Evolutionary conservation across 2,329 filamentous ascomycete species (phyloP).

Genomic region (Teratosphaeria pseudoeucalypti): DNA sequence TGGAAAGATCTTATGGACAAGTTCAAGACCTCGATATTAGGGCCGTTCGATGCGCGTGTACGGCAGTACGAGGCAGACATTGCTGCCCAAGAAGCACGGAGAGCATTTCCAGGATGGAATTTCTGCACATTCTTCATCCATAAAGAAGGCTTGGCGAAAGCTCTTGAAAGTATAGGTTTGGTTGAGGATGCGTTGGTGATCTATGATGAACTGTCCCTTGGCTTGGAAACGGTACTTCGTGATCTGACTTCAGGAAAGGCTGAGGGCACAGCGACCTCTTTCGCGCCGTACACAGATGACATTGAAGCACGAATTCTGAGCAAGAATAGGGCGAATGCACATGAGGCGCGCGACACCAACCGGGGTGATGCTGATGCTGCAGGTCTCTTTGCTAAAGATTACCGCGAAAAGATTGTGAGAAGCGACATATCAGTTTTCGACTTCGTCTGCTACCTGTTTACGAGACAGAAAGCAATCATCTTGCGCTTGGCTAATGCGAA

Average conservation of each 20-base stretch:
- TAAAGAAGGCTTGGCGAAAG: constrained; percentile 86
- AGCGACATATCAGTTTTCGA: constrained; percentile 96
- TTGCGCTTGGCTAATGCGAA: constrained; percentile 67
- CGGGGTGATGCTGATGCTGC: constrained; percentile 1
- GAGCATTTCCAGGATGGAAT: constrained; percentile 88
- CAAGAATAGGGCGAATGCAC: constrained; percentile 5
- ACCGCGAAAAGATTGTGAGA: constrained; percentile 81
- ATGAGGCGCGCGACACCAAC: constrained; percentile 10
- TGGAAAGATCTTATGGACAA: constrained; percentile 79
- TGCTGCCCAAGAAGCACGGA: constrained; percentile 80
- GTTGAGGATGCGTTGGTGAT: constrained; percentile 91
- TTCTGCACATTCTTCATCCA: constrained; percentile 99
- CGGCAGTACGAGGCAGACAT: constrained; percentile 96
- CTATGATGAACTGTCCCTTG: constrained; percentile 87
- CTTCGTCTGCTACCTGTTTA: constrained; percentile 88
- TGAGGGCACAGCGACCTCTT: constrained; percentile 59
- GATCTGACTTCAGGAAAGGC: constrained; percentile 55
- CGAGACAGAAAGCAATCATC: constrained; percentile 72
- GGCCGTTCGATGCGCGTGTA: constrained; percentile 82
- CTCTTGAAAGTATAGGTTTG: constrained; percentile 90
- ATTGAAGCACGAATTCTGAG: constrained; percentile 33
- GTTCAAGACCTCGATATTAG: constrained; percentile 75
- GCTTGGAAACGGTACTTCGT: constrained; percentile 69
- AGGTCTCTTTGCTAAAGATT: constrained; percentile 52
- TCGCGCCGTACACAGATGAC: constrained; percentile 64